phyloP scores from a whole-genome alignment of 352 stramenopile species.

The Peronospora tabacina region DNA sequence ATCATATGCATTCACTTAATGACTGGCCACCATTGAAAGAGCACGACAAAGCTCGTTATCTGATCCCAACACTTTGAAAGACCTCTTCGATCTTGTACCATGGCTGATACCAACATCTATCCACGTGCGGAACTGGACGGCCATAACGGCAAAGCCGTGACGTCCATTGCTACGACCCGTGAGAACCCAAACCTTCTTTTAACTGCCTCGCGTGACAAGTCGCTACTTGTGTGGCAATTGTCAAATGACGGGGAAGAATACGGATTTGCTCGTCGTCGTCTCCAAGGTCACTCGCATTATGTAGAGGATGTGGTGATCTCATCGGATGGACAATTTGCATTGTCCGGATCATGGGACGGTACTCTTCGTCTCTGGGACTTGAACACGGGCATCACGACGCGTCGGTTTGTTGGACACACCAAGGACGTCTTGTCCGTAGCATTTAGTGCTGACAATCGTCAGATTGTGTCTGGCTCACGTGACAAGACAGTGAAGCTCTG shows the following conservation, averaged over 20 bases:
- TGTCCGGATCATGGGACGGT: slow-evolving; percentile 98
- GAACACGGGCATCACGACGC: slow-evolving; percentile 97
- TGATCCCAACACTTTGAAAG: slow-evolving; percentile 25
- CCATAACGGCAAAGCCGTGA: slow-evolving; percentile 88
- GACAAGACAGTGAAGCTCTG: slow-evolving; percentile 99
- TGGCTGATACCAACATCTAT: slow-evolving; percentile 82
- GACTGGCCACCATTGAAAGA: not conserved
- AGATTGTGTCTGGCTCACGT: slow-evolving; percentile 98
- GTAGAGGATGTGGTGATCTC: slow-evolving; percentile 99
- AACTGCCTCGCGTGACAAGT: slow-evolving; percentile 97
- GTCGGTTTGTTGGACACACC: slow-evolving; percentile 98
- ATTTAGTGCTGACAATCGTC: slow-evolving; percentile 98
- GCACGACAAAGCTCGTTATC: not conserved
- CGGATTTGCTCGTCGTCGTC: slow-evolving; percentile 93
- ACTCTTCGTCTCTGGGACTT: slow-evolving; percentile 99
- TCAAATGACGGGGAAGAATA: slow-evolving; percentile 96
- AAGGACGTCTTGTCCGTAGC: slow-evolving; percentile 99
- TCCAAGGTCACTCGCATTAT: slow-evolving; percentile 99
- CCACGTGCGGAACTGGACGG: slow-evolving; percentile 82
- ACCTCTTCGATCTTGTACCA: slow-evolving; percentile 26
- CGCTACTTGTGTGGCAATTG: slow-evolving; percentile 82
- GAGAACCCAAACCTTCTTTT: slow-evolving; percentile 99
- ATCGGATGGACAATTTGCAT: slow-evolving; percentile 97
- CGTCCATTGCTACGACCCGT: slow-evolving; percentile 94
- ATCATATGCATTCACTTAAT: not conserved